These are phyloP conservation scores for Sclerotinia trifoliorum DNA, from an alignment of 2,329 filamentous ascomycete species.

Conservation along the genomic window DNA sequence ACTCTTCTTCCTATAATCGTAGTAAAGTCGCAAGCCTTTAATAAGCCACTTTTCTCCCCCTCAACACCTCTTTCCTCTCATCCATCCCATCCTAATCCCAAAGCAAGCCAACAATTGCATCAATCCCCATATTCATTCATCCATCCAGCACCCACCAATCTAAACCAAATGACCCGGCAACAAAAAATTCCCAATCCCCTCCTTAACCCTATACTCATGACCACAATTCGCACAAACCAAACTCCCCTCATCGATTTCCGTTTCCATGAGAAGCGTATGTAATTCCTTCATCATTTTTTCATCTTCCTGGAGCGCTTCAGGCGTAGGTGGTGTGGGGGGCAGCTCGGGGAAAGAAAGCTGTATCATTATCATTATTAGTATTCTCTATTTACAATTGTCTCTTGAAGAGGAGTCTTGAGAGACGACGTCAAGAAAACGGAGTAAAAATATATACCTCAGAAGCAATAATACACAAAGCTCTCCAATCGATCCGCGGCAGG, in stretches of 20 bases:
- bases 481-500: slow-evolving; percentile 85
- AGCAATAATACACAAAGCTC: slow-evolving; percentile 70
- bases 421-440: not conserved
- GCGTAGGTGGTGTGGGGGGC: slow-evolving; percentile 61
- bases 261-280: slow-evolving; percentile 82
- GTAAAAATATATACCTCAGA: slow-evolving; percentile 66
- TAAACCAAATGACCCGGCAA: slow-evolving; percentile 85
- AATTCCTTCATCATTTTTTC: slow-evolving; percentile 73
- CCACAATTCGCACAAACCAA: slow-evolving; percentile 88
- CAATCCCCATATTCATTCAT: not conserved
- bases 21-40: too few species aligned
- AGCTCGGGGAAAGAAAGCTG: slow-evolving; percentile 78
- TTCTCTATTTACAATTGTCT: slow-evolving; percentile 5
- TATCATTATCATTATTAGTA: slow-evolving; percentile 2
- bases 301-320: slow-evolving; percentile 61
- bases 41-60: not conserved
- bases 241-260: slow-evolving; percentile 83
- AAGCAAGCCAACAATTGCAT: not conserved
- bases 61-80: not conserved
- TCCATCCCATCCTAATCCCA: not conserved
- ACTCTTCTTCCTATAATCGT: not conserved
- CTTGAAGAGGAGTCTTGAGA: not conserved
- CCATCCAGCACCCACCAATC: not conserved
- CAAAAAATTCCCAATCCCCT: slow-evolving; percentile 95
- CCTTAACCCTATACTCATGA: slow-evolving; percentile 90